Evolutionary conservation across 2,329 filamentous ascomycete genomes (phyloP).

Genomic region (Hypoxylon sp.): DNA sequence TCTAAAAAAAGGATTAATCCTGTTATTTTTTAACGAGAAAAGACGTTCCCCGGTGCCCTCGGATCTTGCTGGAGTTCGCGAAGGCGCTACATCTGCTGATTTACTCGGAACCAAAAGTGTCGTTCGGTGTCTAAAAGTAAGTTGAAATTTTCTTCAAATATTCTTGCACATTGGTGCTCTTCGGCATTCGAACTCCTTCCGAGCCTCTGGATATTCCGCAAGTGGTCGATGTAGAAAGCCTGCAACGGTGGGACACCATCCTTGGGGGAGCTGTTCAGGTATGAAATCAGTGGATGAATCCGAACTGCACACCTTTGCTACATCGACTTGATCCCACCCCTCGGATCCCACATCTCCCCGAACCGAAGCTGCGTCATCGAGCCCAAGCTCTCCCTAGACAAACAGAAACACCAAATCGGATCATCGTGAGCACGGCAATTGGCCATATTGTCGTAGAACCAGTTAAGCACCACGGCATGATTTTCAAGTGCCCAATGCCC

Average conservation of each 20-base stretch:
- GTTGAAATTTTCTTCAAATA: slow-evolving; percentile 53
- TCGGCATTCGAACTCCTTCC: slow-evolving; percentile 47
- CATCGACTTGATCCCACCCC: slow-evolving; percentile 44
- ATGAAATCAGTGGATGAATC: slow-evolving; percentile 30
- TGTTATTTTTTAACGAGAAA: slow-evolving; percentile 45
- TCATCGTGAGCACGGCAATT: slow-evolving; percentile 23
- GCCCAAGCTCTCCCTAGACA: slow-evolving; percentile 29
- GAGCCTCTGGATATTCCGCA: slow-evolving; percentile 21
- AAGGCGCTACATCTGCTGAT: slow-evolving; percentile 52
- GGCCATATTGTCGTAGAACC: slow-evolving; percentile 9
- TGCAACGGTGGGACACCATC: slow-evolving; percentile 18
- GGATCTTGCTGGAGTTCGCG: slow-evolving; percentile 49
- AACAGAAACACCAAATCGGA: slow-evolving; percentile 22
- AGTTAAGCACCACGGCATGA: slow-evolving; percentile 25
- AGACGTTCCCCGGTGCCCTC: slow-evolving; percentile 40
- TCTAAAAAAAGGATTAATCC: slow-evolving; percentile 43
- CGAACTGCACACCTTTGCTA: slow-evolving; percentile 35
- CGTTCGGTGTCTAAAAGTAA: slow-evolving; percentile 70
- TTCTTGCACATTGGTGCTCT: slow-evolving; percentile 36
- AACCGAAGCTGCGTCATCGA: slow-evolving; percentile 52
- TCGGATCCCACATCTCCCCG: slow-evolving; percentile 46
- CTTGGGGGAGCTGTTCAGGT: slow-evolving; percentile 23
- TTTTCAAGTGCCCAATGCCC: slow-evolving; percentile 45
- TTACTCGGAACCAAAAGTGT: slow-evolving; percentile 52
- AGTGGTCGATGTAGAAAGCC: slow-evolving; percentile 18